Evolutionary conservation across 2,329 filamentous ascomycete genomes (phyloP).

Genomic region (Ilyonectria sp.): DNA sequence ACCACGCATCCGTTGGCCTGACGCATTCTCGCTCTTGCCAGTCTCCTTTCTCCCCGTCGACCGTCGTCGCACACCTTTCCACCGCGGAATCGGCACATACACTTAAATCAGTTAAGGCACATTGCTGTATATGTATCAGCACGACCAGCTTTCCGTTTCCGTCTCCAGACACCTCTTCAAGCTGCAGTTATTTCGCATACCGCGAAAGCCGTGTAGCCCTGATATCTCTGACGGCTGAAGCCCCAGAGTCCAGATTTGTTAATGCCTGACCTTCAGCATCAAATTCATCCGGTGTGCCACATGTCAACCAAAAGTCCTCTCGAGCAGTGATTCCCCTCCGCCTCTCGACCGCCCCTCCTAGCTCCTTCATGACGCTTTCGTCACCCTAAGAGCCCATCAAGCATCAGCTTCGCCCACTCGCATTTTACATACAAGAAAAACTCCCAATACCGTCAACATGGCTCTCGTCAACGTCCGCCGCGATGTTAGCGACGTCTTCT

Average conservation of each 20-base stretch:
- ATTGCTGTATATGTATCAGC: slow-evolving; percentile 97
- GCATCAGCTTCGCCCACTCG: slow-evolving; percentile 35
- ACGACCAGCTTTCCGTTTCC: slow-evolving; percentile 88
- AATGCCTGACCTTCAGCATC: slow-evolving; percentile 70
- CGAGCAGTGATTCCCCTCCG: slow-evolving; percentile 67
- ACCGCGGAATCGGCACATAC: slow-evolving; percentile 43
- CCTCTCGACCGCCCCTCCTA: slow-evolving; percentile 58
- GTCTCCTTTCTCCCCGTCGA: slow-evolving; percentile 28
- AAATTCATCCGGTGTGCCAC: slow-evolving; percentile 65
- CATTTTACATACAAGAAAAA: slow-evolving; percentile 37
- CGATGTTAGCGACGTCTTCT: slow-evolving; percentile 98
- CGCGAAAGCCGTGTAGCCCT: slow-evolving; percentile 92
- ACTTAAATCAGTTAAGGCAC: slow-evolving; percentile 53
- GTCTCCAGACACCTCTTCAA: slow-evolving; percentile 96
- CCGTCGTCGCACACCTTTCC: slow-evolving; percentile 30
- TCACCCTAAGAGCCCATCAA: slow-evolving; percentile 41
- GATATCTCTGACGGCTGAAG: slow-evolving; percentile 95
- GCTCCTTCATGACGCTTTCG: slow-evolving; percentile 58
- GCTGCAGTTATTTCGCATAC: slow-evolving; percentile 97
- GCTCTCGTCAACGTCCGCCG: slow-evolving; percentile 98
- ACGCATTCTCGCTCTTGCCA: slow-evolving; percentile 16
- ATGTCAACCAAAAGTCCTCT: slow-evolving; percentile 70
- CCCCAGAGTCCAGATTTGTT: slow-evolving; percentile 61
- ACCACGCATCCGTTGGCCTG: slow-evolving; percentile 15
- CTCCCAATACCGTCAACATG: slow-evolving; percentile 77